These are phyloP conservation scores for Heterobasidion occidentale DNA, from an alignment of 1,284 basidiomycete species.

Conservation along the genomic window DNA sequence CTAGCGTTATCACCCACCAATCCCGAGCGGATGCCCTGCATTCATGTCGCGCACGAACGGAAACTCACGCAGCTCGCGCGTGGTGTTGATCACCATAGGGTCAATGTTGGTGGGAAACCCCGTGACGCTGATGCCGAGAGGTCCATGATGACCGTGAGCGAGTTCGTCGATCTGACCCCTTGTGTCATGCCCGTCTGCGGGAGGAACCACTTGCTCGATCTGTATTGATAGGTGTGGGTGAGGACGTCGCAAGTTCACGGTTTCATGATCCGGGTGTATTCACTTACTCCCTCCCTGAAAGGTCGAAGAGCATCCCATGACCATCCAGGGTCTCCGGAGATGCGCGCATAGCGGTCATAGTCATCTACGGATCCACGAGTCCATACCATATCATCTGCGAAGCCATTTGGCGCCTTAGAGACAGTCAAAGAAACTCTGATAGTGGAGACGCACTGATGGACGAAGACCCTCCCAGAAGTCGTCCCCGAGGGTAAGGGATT, in stretches of 20 bases:
- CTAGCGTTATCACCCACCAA: constrained; percentile 15
- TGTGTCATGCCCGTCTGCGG: constrained; percentile 22
- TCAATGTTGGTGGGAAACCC: constrained; percentile 19
- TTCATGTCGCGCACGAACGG: constrained; percentile 27
- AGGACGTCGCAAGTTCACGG: not conserved
- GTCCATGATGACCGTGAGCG: constrained; percentile 23
- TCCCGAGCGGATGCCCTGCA: constrained; percentile 22
- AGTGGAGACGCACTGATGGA: constrained; percentile 5
- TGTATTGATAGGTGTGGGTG: constrained; percentile 8
- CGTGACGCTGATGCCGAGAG: constrained; percentile 21
- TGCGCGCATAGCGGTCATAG: constrained; percentile 18
- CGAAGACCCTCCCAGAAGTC: constrained; percentile 29
- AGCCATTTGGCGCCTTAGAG: not conserved
- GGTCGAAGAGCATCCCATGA: constrained; percentile 18
- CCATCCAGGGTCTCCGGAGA: constrained; percentile 23
- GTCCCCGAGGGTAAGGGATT: constrained; percentile 25
- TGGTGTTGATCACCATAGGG: constrained; percentile 13
- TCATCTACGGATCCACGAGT: constrained; percentile 22
- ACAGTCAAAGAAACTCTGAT: not conserved
- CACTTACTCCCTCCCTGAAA: constrained; percentile 21
- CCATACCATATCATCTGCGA: constrained; percentile 19
- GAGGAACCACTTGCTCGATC: constrained; percentile 22
- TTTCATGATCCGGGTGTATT: not conserved
- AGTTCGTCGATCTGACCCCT: constrained; percentile 21
- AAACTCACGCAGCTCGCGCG: constrained; percentile 15